Conservation (phyloP, 305 asterid species). For the Rubia peregrina region DNA sequence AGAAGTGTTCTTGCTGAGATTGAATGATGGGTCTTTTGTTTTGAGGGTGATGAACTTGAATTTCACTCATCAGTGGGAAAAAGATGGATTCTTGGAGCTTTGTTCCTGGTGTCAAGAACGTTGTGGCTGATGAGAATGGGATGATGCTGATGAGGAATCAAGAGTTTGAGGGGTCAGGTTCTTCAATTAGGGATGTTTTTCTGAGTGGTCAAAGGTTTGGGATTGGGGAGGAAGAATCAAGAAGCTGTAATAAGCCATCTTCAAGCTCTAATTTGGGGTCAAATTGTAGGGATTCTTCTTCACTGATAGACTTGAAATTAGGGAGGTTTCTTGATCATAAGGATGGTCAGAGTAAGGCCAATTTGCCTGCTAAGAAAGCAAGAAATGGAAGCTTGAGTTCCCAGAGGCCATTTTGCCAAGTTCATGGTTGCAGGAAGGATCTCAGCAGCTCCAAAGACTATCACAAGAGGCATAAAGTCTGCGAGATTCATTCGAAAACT, state of each 20-base stretch:
- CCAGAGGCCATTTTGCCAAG: constrained; percentile 36
- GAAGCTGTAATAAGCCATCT: constrained; percentile 19
- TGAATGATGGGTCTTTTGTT: not conserved
- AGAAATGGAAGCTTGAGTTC: constrained; percentile 26
- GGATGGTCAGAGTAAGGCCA: constrained; percentile 19
- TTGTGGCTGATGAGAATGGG: constrained; percentile 20
- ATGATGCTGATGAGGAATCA: constrained; percentile 22
- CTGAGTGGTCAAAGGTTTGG: constrained; percentile 11
- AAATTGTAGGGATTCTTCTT: constrained; percentile 23
- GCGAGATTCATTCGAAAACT: constrained; percentile 47
- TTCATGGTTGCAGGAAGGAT: constrained; percentile 39
- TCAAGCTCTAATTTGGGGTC: constrained; percentile 28
- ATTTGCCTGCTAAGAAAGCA: constrained; percentile 26
- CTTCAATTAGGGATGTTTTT: constrained; percentile 17
- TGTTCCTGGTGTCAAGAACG: constrained; percentile 24
- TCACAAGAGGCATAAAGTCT: constrained; percentile 47
- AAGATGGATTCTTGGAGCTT: constrained; percentile 23
- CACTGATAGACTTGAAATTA: constrained; percentile 34
- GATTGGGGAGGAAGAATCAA: constrained; percentile 21
- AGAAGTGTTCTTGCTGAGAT: not conserved
- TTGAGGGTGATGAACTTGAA: not conserved
- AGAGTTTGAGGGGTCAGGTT: constrained; percentile 26
- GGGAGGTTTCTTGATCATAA: constrained; percentile 31
- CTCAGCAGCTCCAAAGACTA: constrained; percentile 41
- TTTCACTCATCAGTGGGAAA: too few relatives aligned